Percentiles rank a stretch among this genome's conserved stretches.
These are phyloP conservation scores for Fusarium sp. DNA, from an alignment of 2,329 filamentous ascomycete genomes.

Conservation along the genomic window DNA sequence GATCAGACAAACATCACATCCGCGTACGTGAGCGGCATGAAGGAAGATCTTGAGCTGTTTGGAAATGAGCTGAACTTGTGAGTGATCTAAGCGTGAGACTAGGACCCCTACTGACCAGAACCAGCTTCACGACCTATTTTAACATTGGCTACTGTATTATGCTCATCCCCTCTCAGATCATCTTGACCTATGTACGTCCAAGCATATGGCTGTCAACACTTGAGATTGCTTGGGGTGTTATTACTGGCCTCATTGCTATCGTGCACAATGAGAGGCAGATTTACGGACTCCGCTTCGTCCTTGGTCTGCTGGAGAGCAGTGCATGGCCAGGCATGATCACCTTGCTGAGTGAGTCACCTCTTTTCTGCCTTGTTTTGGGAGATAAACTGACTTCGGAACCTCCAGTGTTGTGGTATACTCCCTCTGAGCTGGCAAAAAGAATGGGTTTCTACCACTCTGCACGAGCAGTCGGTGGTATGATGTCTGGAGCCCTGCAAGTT, in stretches of 20 bases:
- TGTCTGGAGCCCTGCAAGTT: background rate
- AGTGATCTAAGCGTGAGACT: background rate
- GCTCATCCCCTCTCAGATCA: background rate
- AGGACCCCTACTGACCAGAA: background rate
- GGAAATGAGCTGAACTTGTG: background rate
- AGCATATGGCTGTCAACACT: background rate
- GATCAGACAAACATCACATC: background rate
- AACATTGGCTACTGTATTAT: background rate
- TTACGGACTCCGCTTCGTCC: background rate
- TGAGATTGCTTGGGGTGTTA: background rate
- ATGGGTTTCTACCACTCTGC: background rate
- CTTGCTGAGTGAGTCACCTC: background rate
- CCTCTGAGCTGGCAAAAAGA: background rate
- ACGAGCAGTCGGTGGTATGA: background rate
- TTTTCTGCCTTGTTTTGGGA: background rate
- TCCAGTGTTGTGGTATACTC: background rate
- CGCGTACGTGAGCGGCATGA: background rate
- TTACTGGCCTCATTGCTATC: background rate
- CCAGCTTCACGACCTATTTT: background rate
- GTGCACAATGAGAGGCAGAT: background rate
- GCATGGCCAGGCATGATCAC: background rate
- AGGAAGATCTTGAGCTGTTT: background rate
- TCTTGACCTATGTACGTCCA: background rate
- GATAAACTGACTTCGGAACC: fast-evolving
- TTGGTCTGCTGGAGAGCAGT: background rate